Evolutionary conservation across 805 yeast species (phyloP).

Genomic region (Saturnispora hagleri): DNA sequence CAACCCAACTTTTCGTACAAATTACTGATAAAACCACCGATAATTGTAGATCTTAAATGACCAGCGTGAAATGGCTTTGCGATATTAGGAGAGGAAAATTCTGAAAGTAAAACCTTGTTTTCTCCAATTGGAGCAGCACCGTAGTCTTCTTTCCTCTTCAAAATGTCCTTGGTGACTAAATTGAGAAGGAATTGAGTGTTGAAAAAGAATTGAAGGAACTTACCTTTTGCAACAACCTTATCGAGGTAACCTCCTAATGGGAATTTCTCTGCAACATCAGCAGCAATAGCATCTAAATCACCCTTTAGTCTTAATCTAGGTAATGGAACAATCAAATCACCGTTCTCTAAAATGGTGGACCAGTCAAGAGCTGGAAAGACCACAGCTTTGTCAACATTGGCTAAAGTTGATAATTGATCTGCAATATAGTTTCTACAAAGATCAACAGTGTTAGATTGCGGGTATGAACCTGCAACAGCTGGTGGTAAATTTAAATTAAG

Average conservation of each 20-base stretch:
- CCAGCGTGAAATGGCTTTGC: conserved; percentile 99
- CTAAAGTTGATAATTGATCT: conserved; percentile 59
- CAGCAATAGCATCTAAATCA: conserved; percentile 65
- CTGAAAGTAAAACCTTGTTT: conserved; percentile 66
- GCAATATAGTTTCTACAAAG: conserved; percentile 85
- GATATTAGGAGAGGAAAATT: conserved; percentile 95
- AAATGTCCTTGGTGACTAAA: conserved; percentile 60
- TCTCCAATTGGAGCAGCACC: conserved; percentile 71
- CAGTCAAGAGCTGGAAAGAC: conserved; percentile 84
- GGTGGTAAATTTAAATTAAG: conserved; percentile 32
- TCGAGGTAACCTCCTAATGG: conserved; percentile 61
- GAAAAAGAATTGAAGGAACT: conserved; percentile 85
- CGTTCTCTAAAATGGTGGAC: conserved; percentile 78
- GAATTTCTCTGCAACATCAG: conserved; percentile 71
- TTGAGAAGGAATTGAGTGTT: conserved; percentile 55
- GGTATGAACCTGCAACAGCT: conserved; percentile 50
- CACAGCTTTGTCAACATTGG: conserved; percentile 59
- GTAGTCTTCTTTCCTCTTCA: conserved; percentile 49
- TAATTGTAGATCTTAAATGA: conserved; percentile 93
- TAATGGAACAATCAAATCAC: conserved; percentile 85
- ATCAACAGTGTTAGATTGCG: conserved; percentile 75
- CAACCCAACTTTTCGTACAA: conserved; percentile 86
- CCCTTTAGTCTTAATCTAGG: conserved; percentile 86
- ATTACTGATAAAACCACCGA: conserved; percentile 91
- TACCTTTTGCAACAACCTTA: conserved; percentile 75